A percentile compares a stretch with the other conserved stretches of the same genome.
These are phyloP conservation scores for Rhododendron henanense DNA, from an alignment of 148 eudicot species.

Conservation along the genomic window DNA sequence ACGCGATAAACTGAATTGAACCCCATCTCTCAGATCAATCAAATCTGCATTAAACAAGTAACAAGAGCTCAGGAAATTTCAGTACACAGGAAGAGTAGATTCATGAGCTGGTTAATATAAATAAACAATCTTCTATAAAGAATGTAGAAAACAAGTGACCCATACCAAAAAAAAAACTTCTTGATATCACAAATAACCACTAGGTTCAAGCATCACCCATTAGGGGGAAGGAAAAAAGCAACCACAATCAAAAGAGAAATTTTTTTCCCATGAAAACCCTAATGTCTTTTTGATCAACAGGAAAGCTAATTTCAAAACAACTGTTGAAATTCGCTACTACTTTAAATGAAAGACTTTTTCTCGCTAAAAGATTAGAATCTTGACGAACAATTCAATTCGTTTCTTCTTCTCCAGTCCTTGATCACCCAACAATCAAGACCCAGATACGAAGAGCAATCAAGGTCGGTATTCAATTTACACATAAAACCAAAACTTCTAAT, in stretches of 20 bases:
- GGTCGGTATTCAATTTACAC: neutral
- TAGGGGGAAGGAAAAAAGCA: neutral
- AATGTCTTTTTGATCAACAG: neutral
- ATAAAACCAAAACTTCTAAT: neutral
- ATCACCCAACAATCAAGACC: neutral
- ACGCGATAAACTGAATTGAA: conserved; percentile 51
- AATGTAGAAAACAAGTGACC: neutral
- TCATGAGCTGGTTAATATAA: neutral
- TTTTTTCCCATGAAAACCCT: neutral
- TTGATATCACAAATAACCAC: neutral
- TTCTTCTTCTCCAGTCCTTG: neutral
- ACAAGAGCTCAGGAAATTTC: neutral
- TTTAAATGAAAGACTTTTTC: neutral
- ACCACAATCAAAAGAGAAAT: neutral
- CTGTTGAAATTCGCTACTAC: neutral
- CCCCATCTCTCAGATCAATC: conserved; percentile 35
- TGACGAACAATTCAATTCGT: neutral
- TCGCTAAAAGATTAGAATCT: neutral
- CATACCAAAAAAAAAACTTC: neutral
- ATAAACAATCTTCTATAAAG: neutral
- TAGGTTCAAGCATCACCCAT: neutral
- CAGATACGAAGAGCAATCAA: neutral
- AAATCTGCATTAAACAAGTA: conserved; percentile 19
- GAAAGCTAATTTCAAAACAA: neutral
- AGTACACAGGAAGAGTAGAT: neutral